Evolutionary conservation across 352 stramenopile species (phyloP).

Genomic region (Phytophthora foliorum): DNA sequence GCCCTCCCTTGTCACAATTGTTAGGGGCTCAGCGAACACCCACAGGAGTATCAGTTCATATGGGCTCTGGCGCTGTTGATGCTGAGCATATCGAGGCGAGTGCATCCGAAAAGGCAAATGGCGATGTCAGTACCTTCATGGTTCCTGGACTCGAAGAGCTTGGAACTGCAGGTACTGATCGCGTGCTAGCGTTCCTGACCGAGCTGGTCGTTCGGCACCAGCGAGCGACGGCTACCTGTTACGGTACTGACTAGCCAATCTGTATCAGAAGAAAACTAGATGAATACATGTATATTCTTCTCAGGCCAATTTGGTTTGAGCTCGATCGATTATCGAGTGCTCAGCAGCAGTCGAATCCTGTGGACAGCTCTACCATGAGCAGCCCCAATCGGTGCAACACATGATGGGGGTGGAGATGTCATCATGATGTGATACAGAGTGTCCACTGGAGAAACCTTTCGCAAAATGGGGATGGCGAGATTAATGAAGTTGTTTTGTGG

Average conservation of each 20-base stretch:
- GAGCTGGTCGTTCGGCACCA: conserved; percentile 40
- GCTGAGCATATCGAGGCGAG: conserved; percentile 11
- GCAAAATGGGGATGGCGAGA: no score
- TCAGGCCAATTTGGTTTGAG: conserved; percentile 1
- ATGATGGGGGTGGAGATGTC: no score
- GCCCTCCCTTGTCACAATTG: conserved; percentile 35
- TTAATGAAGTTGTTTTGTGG: no score
- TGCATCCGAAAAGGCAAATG: conserved; percentile 21
- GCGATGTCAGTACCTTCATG: conserved; percentile 28
- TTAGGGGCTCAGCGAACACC: conserved; percentile 33
- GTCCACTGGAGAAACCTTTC: no score
- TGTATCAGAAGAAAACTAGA: conserved; percentile 16
- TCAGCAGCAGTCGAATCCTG: no score
- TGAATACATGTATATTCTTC: conserved; percentile 14
- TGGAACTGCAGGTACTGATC: conserved; percentile 27
- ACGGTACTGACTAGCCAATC: conserved; percentile 21
- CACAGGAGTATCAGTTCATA: conserved; percentile 32
- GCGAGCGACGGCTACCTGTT: conserved; percentile 35
- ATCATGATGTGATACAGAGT: no score
- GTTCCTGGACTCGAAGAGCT: conserved; percentile 38
- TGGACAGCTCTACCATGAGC: no score
- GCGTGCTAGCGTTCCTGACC: conserved; percentile 31
- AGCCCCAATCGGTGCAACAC: no score
- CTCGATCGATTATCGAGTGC: not conserved
- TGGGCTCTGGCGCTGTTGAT: conserved; percentile 29